These are phyloP conservation scores for Corniculantispora saksenae DNA, from an alignment of 2,329 filamentous ascomycete genomes.

Conservation along the genomic window DNA sequence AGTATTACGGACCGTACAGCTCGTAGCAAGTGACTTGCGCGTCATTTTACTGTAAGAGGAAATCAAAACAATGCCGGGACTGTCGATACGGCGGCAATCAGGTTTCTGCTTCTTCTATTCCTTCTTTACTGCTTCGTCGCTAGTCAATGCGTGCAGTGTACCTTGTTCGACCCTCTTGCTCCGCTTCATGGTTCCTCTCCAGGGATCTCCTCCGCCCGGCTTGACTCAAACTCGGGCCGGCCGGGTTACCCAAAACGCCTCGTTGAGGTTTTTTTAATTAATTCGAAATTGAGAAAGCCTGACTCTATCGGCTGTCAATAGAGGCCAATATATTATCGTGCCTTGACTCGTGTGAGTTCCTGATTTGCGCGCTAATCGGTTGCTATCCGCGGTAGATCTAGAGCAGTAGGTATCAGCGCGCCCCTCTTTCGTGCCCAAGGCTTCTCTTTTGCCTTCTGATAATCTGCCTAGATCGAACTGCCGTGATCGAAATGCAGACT, in stretches of 20 bases:
- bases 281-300: not conserved
- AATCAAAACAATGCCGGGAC: too few species aligned
- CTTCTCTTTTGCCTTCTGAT: not conserved
- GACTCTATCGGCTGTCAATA: not conserved
- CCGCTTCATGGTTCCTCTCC: not conserved
- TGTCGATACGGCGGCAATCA: too few species aligned
- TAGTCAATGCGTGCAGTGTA: not conserved
- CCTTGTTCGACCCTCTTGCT: not conserved
- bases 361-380: slow-evolving; percentile 8
- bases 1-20: too few species aligned
- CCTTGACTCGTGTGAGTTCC: not conserved
- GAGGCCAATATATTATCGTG: not conserved
- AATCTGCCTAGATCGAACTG: not conserved
- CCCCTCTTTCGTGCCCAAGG: not conserved
- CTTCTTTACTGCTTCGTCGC: not conserved
- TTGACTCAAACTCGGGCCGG: not conserved
- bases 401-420: not conserved
- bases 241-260: slow-evolving; percentile 4
- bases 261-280: not conserved
- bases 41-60: too few species aligned
- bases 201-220: not conserved
- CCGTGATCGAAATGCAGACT: not conserved
- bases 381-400: not conserved
- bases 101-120: not conserved
- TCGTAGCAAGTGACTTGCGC: too few species aligned